A percentile compares a stretch with the other conserved stretches of the same genome.
Evolutionary conservation across 768 basidiomycete species (phyloP).

Genomic region (Coprinopsis strossmayeri): DNA sequence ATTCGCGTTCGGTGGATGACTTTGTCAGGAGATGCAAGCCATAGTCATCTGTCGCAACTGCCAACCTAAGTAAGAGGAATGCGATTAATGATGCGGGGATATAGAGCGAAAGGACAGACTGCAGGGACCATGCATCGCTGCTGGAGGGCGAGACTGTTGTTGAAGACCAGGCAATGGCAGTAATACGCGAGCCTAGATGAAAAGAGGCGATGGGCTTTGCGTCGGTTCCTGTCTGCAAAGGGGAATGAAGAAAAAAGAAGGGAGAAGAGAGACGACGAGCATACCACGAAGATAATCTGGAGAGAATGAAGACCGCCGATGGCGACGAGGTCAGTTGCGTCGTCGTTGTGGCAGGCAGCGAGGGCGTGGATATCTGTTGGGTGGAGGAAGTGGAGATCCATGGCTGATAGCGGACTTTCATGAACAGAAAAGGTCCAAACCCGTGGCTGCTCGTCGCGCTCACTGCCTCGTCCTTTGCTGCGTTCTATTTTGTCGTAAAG

Average conservation of each 20-base stretch:
- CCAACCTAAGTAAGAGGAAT: conserved; percentile 41
- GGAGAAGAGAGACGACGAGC: conserved; percentile 17
- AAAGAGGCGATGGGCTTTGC: conserved; percentile 59
- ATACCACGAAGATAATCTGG: conserved; percentile 59
- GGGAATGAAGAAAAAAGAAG: conserved; percentile 7
- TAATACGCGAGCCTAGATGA: conserved; percentile 63
- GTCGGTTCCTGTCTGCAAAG: conserved; percentile 33
- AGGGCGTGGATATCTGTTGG: conserved; percentile 56
- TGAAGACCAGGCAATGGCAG: conserved; percentile 76
- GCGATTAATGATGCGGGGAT: conserved; percentile 1
- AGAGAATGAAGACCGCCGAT: conserved; percentile 70
- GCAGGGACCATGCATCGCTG: conserved; percentile 62
- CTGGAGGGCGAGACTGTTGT: conserved; percentile 58
- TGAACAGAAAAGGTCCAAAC: conserved; percentile 44
- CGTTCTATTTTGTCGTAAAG: conserved; percentile 52
- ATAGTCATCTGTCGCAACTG: conserved; percentile 62
- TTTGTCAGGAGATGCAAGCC: conserved; percentile 67
- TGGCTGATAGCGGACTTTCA: conserved; percentile 17
- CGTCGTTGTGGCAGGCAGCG: conserved; percentile 55
- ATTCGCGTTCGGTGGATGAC: conserved; percentile 37
- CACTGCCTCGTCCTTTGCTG: conserved; percentile 45
- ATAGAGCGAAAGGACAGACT: conserved; percentile 40
- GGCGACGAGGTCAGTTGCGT: conserved; percentile 65
- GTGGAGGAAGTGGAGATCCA: conserved; percentile 59
- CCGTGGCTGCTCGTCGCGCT: conserved; percentile 57